These are phyloP conservation scores for Exophiala oligosperma DNA, from an alignment of 2,329 filamentous ascomycete genomes.

Conservation along the genomic window DNA sequence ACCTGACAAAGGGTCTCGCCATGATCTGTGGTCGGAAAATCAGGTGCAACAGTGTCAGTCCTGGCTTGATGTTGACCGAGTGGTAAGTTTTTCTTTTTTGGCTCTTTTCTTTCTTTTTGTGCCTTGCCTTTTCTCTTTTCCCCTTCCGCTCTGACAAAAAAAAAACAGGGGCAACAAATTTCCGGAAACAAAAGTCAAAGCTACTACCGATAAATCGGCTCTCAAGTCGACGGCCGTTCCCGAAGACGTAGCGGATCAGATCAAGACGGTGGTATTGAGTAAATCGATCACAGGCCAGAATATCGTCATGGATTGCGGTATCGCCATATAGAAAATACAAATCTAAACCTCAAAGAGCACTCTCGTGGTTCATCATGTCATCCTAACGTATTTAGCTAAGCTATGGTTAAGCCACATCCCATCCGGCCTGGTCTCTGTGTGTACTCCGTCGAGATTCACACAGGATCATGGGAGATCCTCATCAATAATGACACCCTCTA, in stretches of 20 bases:
- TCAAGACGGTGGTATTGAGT: conserved; percentile 25
- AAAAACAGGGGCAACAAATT: conserved; percentile 27
- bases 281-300: conserved; percentile 31
- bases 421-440: no score
- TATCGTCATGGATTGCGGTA: conserved; percentile 30
- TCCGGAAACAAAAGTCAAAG: conserved; percentile 28
- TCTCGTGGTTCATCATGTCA: not conserved
- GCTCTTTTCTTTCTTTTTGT: not conserved
- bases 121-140: no score
- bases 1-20: conserved; percentile 66
- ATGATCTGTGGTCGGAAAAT: conserved; percentile 62
- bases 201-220: conserved; percentile 24
- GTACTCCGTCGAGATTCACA: no score
- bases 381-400: no score
- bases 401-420: no score
- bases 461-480: no score
- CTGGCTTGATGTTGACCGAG: conserved; percentile 44
- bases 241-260: conserved; percentile 35
- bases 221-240: conserved; percentile 22
- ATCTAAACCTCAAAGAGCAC: not conserved
- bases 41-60: conserved; percentile 64
- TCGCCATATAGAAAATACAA: conserved; percentile 23
- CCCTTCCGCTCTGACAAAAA: no score
- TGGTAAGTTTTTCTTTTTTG: conserved; percentile 46
- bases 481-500: no score